Conservation (phyloP, 169 alveolate species). For the Toxoplasma gondii region DNA sequence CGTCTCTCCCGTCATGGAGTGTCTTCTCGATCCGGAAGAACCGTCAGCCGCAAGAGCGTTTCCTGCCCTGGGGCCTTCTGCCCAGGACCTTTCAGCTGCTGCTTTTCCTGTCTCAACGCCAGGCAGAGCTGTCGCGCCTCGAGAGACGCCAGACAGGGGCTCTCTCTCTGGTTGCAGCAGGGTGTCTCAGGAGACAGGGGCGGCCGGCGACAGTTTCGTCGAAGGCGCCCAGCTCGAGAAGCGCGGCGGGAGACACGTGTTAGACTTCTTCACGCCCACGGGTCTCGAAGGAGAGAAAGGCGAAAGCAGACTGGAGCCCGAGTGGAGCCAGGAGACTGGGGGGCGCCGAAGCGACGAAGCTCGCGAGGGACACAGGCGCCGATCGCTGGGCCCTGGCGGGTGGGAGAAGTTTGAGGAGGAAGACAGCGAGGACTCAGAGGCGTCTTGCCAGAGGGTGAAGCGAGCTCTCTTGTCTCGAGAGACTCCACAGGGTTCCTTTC, state of each 20-base stretch:
- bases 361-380: background rate
- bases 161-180: background rate
- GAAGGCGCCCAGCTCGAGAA: background rate
- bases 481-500: background rate
- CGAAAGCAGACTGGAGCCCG: background rate
- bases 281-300: background rate
- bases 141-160: background rate
- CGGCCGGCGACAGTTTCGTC: background rate
- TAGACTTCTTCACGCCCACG: background rate
- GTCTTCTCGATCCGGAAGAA: background rate
- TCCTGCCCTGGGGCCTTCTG: background rate
- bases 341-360: background rate
- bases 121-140: too few relatives aligned
- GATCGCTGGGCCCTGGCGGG: slow-evolving; percentile 25
- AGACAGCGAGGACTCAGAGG: slow-evolving; percentile 12
- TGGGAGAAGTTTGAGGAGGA: slow-evolving; percentile 30
- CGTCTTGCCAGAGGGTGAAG: background rate
- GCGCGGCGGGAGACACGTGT: background rate
- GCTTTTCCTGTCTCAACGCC: background rate
- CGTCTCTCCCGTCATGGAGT: background rate
- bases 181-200: background rate
- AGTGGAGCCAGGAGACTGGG: background rate
- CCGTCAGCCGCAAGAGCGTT: background rate
- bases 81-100: background rate
- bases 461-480: background rate